Evolutionary conservation across 768 basidiomycete genomes (phyloP).

Genomic region (Cystofilobasidium macerans): DNA sequence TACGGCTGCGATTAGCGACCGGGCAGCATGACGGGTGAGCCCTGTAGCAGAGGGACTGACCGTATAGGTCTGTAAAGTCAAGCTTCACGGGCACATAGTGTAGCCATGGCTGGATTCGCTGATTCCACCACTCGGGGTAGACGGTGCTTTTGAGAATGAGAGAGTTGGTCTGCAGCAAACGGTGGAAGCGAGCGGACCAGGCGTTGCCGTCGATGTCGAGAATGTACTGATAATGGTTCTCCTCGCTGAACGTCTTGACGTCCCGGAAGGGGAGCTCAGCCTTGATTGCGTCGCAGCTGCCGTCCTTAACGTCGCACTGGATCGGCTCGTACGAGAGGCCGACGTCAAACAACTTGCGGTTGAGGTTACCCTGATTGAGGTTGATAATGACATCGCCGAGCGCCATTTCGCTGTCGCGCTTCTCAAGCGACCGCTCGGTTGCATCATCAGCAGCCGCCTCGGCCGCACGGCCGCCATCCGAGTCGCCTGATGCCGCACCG

Average conservation of each 20-base stretch:
- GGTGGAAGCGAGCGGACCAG: conserved; percentile 37
- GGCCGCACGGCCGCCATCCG: background rate
- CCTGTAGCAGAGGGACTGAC: background rate
- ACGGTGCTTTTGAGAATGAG: conserved; percentile 36
- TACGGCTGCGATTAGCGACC: too few species aligned
- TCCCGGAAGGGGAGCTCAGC: conserved; percentile 30
- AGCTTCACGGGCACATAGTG: conserved; percentile 36
- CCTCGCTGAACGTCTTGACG: conserved; percentile 29
- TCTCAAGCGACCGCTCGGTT: background rate
- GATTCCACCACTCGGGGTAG: conserved; percentile 37
- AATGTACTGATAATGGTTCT: conserved; percentile 34
- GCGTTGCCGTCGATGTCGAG: conserved; percentile 35
- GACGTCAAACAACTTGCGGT: conserved; percentile 29
- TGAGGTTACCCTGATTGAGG: conserved; percentile 10
- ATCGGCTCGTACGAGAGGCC: conserved; percentile 31
- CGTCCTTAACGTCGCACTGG: conserved; percentile 26
- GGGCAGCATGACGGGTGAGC: background rate
- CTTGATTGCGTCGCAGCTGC: conserved; percentile 33
- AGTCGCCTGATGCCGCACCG: background rate
- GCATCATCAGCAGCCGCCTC: background rate
- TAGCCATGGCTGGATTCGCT: conserved; percentile 37
- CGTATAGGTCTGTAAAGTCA: conserved; percentile 23
- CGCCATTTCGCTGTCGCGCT: background rate
- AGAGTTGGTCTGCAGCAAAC: conserved; percentile 32
- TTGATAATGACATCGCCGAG: conserved; percentile 3